A percentile compares a stretch with the other conserved stretches of the same genome.
Conservation (phyloP, 352 stramenopile species). For the Phytopythium vexans region DNA sequence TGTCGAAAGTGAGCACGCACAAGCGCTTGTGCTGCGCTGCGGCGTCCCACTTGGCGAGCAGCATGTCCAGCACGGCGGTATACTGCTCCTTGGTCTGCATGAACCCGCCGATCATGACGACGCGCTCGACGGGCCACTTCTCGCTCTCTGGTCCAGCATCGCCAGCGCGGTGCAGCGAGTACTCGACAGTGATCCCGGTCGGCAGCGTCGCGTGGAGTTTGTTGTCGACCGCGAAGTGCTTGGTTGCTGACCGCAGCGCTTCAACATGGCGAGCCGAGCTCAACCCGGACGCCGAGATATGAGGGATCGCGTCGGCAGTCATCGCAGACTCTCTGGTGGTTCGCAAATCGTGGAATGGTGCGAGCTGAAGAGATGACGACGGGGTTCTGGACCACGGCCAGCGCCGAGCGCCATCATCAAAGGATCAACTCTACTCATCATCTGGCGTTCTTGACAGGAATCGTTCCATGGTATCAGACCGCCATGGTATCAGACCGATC, state of each 20-base stretch:
- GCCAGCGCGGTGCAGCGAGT: constrained; percentile 15
- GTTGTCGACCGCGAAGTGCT: constrained; percentile 24
- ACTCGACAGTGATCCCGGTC: constrained; percentile 30
- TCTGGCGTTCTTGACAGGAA: too few species aligned
- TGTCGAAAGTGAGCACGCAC: constrained; percentile 42
- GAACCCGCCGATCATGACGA: constrained; percentile 45
- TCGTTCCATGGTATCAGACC: too few species aligned
- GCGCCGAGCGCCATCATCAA: too few species aligned
- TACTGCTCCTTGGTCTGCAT: constrained; percentile 42
- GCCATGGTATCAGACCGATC: too few species aligned
- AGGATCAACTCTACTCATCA: too few species aligned
- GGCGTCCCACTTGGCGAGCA: constrained; percentile 28
- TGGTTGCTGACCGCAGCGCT: constrained; percentile 26
- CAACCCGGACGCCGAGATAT: constrained; percentile 15
- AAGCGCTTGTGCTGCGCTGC: constrained; percentile 17
- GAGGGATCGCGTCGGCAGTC: constrained; percentile 2
- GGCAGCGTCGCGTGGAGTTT: constrained; percentile 15
- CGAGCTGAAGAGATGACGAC: too few species aligned
- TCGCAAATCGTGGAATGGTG: too few species aligned
- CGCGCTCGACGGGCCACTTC: constrained; percentile 19
- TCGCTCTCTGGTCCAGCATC: not conserved
- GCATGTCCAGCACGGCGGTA: constrained; percentile 28
- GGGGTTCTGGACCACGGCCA: too few species aligned
- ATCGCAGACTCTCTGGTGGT: not conserved
- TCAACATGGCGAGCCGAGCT: constrained; percentile 25